Percentiles rank a stretch among this genome's conserved stretches.
Evolutionary conservation across 306 rosid species (phyloP).

Genomic region (Corylus avellana): DNA sequence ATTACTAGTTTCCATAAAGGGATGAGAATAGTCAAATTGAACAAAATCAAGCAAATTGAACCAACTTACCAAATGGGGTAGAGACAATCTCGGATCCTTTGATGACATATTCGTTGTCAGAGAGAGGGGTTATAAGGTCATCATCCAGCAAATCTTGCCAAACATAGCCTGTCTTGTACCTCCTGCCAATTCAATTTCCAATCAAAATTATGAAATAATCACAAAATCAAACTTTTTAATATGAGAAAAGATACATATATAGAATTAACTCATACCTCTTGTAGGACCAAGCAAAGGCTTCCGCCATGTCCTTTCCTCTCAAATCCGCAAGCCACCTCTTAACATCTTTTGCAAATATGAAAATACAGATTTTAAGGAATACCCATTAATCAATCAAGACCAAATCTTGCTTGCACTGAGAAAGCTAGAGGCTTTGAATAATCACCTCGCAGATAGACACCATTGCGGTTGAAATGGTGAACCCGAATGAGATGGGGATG

Average conservation of each 20-base stretch:
- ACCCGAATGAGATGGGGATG: conserved; percentile 86
- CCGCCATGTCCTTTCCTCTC: conserved; percentile 69
- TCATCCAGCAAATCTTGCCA: conserved; percentile 92
- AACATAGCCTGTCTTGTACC: conserved; percentile 84
- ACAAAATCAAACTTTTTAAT: background rate
- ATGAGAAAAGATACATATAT: background rate
- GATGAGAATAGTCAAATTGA: conserved; percentile 24
- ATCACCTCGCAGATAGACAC: conserved; percentile 77
- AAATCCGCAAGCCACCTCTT: conserved; percentile 81
- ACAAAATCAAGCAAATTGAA: conserved; percentile 2
- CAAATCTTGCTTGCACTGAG: background rate
- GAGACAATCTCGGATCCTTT: conserved; percentile 76
- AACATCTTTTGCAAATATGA: conserved; percentile 44
- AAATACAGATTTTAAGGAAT: conserved; percentile 1
- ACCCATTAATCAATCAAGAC: background rate
- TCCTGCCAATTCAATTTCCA: conserved; percentile 52
- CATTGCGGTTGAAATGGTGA: conserved; percentile 60
- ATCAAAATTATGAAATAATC: background rate
- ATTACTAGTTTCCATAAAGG: background rate
- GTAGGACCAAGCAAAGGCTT: conserved; percentile 79
- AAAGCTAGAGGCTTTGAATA: background rate
- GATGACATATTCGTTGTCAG: conserved; percentile 87
- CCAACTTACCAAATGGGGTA: conserved; percentile 40
- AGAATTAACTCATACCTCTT: conserved; percentile 52
- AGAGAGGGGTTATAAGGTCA: conserved; percentile 80